Conservation (phyloP, 1,284 basidiomycete genomes). For the Blastosporella zonata region DNA sequence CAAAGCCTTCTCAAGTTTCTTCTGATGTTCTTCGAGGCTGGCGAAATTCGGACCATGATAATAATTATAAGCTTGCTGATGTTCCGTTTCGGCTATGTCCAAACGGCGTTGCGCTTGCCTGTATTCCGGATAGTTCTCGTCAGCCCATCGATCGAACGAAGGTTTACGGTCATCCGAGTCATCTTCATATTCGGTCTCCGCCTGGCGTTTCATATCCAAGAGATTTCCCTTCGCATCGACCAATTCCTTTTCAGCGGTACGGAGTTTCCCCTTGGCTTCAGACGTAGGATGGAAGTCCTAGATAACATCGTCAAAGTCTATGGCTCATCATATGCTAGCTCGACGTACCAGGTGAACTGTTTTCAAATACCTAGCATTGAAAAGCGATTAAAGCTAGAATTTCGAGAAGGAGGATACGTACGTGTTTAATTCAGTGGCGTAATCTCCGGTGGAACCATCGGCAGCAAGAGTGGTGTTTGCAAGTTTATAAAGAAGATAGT, state of each 20-base stretch:
- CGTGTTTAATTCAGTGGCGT: conserved; percentile 1
- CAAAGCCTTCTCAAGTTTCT: not conserved
- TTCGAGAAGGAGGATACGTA: not conserved
- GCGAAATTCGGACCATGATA: not conserved
- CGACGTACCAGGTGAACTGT: conserved; percentile 1
- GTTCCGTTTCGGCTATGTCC: not conserved
- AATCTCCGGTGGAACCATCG: conserved; percentile 1
- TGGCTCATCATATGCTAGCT: not conserved
- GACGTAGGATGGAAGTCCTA: not conserved
- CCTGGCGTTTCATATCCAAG: not conserved
- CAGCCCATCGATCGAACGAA: not conserved
- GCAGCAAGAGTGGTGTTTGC: conserved; percentile 4
- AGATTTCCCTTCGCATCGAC: not conserved
- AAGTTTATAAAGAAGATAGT: conserved; percentile 5
- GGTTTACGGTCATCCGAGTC: not conserved
- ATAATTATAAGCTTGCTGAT: not conserved
- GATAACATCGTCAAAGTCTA: not conserved
- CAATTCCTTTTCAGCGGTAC: not conserved
- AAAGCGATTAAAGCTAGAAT: not conserved
- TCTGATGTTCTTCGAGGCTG: not conserved
- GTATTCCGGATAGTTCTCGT: not conserved
- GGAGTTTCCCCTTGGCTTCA: not conserved
- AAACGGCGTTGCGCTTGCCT: not conserved
- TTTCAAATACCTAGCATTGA: conserved; percentile 1
- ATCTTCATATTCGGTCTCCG: not conserved